These are phyloP conservation scores for Ascomycota sp. DNA, from an alignment of 2,329 filamentous ascomycete species.

Conservation along the genomic window DNA sequence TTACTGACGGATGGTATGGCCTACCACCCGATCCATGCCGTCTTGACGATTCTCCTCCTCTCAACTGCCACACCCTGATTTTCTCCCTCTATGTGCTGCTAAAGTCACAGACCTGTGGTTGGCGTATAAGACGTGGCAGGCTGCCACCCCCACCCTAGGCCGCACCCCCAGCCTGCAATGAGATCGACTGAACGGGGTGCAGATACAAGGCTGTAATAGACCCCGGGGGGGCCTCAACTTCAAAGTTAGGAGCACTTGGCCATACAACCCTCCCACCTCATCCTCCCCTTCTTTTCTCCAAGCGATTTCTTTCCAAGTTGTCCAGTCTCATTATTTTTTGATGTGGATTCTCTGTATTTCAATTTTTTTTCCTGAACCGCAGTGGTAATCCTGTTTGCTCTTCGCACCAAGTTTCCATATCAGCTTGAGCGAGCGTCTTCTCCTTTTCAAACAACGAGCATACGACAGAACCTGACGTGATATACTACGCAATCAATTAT, in stretches of 20 bases:
- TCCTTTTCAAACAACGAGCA: neutral
- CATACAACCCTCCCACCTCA: too few relatives aligned
- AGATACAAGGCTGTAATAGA: neutral
- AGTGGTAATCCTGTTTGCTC: neutral
- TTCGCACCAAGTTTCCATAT: neutral
- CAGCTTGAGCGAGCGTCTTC: neutral
- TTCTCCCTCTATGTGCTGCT: too few relatives aligned
- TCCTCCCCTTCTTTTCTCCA: too few relatives aligned
- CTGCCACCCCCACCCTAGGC: neutral
- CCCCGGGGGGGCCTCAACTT: neutral
- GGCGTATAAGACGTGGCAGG: constrained; percentile 3
- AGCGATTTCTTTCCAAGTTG: too few relatives aligned
- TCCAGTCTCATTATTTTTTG: too few relatives aligned
- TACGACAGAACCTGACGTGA: neutral
- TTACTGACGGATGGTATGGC: too few relatives aligned
- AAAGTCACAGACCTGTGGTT: constrained; percentile 2
- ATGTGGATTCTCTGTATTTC: too few relatives aligned
- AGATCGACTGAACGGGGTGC: neutral
- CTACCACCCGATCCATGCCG: too few relatives aligned
- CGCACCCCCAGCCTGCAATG: neutral
- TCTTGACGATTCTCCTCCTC: neutral
- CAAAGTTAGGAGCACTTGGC: too few relatives aligned
- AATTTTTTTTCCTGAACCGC: too few relatives aligned
- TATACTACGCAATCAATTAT: neutral
- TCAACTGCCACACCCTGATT: too few relatives aligned